Percentiles rank a stretch among this genome's conserved stretches.
These are phyloP conservation scores for Daldinia sp. DNA, from an alignment of 2,329 filamentous ascomycete species.

Conservation along the genomic window DNA sequence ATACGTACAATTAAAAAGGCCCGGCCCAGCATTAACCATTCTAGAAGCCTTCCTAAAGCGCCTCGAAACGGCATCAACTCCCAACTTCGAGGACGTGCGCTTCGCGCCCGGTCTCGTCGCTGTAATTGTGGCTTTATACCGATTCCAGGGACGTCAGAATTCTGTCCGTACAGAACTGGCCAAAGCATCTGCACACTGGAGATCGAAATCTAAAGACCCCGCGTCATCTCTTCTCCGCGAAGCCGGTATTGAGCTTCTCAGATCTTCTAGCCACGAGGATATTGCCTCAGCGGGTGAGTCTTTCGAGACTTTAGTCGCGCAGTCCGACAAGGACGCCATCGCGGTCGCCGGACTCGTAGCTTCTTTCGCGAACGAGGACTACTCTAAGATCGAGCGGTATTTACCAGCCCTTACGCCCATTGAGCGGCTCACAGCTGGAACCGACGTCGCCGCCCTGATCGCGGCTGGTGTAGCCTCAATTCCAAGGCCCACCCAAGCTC, in stretches of 20 bases:
- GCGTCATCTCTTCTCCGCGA: constrained; percentile 77
- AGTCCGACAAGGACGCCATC: constrained; percentile 72
- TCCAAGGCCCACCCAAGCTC: constrained; percentile 49
- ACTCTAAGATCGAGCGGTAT: constrained; percentile 62
- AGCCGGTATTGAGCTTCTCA: constrained; percentile 82
- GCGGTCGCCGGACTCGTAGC: constrained; percentile 87
- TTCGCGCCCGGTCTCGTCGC: constrained; percentile 88
- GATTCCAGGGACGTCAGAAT: constrained; percentile 74
- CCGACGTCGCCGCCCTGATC: constrained; percentile 70
- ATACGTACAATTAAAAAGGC: constrained; percentile 76
- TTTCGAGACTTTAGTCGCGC: constrained; percentile 74
- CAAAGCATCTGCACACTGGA: constrained; percentile 85
- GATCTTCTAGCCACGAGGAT: constrained; percentile 75
- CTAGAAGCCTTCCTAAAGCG: constrained; percentile 78
- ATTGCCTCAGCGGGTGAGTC: constrained; percentile 76
- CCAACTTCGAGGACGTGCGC: constrained; percentile 71
- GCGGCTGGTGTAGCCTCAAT: constrained; percentile 68
- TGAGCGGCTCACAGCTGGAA: constrained; percentile 65
- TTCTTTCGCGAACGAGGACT: constrained; percentile 72
- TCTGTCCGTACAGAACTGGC: constrained; percentile 77
- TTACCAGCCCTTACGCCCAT: constrained; percentile 68
- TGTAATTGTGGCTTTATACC: constrained; percentile 80
- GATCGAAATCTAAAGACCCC: constrained; percentile 61
- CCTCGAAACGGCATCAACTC: constrained; percentile 68
- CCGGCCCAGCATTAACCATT: constrained; percentile 75